These are phyloP conservation scores for Skeletonema grethae DNA, from an alignment of 108 stramenopile species.

Conservation along the genomic window DNA sequence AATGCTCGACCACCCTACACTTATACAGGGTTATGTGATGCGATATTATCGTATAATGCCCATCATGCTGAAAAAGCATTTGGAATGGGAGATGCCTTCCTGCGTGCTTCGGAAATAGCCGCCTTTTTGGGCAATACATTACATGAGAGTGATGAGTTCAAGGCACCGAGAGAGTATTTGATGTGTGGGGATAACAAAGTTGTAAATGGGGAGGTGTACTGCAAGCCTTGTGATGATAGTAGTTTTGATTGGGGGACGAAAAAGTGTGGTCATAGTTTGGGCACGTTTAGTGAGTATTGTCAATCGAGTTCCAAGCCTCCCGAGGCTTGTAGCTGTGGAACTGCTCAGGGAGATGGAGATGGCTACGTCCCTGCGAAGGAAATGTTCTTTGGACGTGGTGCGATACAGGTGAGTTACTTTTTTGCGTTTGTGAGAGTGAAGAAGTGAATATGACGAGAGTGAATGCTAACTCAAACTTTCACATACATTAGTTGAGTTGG, in stretches of 20 bases:
- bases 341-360: conserved; percentile 18
- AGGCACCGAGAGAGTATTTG: conserved; percentile 28
- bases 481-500: conserved; percentile 18
- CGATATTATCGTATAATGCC: conserved; percentile 32
- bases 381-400: conserved; percentile 34
- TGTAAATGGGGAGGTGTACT: conserved; percentile 22
- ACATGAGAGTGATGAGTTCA: conserved; percentile 34
- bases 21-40: conserved; percentile 30
- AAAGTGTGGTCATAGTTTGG: conserved; percentile 12
- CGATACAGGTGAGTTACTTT: conserved; percentile 6
- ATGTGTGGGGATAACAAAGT: conserved; percentile 27
- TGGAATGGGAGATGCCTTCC: conserved; percentile 27
- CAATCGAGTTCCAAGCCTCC: conserved; percentile 22
- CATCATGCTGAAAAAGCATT: conserved; percentile 37
- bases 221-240: conserved; percentile 33
- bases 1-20: conserved; percentile 18
- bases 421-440: no score
- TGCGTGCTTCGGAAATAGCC: conserved; percentile 27
- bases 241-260: conserved; percentile 28
- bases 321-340: conserved; percentile 27
- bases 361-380: conserved; percentile 31
- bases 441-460: not conserved
- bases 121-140: conserved; percentile 33
- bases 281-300: conserved; percentile 32
- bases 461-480: not conserved